phyloP scores from a whole-genome alignment of 495 filamentous ascomycete genomes.

The Talaromyces thailandensis region DNA sequence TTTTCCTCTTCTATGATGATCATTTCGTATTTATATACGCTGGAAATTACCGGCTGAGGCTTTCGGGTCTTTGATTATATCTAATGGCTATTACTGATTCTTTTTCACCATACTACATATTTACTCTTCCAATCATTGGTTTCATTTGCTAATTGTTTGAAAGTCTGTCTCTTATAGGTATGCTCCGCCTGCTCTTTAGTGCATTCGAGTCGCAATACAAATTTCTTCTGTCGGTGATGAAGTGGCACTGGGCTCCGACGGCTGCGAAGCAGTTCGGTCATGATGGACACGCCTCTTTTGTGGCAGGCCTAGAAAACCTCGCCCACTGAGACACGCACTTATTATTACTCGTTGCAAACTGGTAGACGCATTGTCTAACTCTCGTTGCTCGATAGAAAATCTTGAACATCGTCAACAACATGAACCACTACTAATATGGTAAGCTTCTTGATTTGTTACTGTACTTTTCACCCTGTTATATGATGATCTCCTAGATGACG shows the following conservation, averaged over 20 bases:
- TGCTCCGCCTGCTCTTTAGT: constrained; percentile 3
- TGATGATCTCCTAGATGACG: constrained; percentile 54
- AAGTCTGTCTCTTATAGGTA: constrained; percentile 6
- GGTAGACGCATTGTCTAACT: neutral
- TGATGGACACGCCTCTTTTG: constrained; percentile 92
- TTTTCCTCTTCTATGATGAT: constrained; percentile 59
- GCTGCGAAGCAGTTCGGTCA: constrained; percentile 40
- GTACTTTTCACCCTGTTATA: constrained; percentile 14
- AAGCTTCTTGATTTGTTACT: constrained; percentile 5
- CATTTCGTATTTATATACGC: constrained; percentile 73
- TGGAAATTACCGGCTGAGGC: constrained; percentile 99
- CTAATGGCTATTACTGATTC: constrained; percentile 78
- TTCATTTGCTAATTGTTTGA: constrained; percentile 3
- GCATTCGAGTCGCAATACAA: neutral
- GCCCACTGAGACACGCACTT: constrained; percentile 70
- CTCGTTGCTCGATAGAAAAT: neutral
- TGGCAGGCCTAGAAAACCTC: constrained; percentile 99
- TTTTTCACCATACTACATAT: neutral
- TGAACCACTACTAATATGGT: neutral
- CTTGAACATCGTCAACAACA: neutral
- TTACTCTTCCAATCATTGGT: neutral
- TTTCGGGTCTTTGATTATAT: constrained; percentile 68
- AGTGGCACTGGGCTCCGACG: constrained; percentile 99
- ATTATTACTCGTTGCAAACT: neutral
- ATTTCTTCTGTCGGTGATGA: constrained; percentile 61